Evolutionary conservation across 495 filamentous ascomycete species (phyloP).

Genomic region (Talaromyces proteolyticus): DNA sequence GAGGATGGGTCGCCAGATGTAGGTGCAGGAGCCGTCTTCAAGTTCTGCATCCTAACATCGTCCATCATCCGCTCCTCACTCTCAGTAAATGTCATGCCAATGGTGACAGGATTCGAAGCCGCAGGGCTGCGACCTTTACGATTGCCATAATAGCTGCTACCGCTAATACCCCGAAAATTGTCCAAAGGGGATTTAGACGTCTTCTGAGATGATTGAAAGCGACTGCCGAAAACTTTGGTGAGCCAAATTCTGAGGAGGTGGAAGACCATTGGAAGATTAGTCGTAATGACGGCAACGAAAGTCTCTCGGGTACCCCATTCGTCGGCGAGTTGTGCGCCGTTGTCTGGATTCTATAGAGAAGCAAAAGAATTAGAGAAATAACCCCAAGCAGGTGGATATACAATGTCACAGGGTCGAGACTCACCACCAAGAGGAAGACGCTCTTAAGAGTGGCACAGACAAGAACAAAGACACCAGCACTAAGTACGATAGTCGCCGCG

Average conservation of each 20-base stretch:
- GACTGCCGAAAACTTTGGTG: constrained; percentile 22
- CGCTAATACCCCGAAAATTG: no score
- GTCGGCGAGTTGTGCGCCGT: constrained; percentile 40
- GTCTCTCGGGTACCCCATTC: constrained; percentile 49
- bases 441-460: constrained; percentile 41
- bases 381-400: not conserved
- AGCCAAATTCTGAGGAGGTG: constrained; percentile 41
- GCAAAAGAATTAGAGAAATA: not conserved
- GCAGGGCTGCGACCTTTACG: constrained; percentile 33
- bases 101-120: constrained; percentile 38
- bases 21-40: constrained; percentile 12
- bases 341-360: constrained; percentile 27
- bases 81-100: constrained; percentile 38
- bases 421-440: constrained; percentile 38
- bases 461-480: constrained; percentile 44
- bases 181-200: constrained; percentile 19
- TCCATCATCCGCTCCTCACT: constrained; percentile 45
- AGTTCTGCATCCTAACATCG: constrained; percentile 29
- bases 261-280: constrained; percentile 50
- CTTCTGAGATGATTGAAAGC: constrained; percentile 21
- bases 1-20: not conserved
- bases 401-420: constrained; percentile 3
- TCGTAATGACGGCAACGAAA: constrained; percentile 45
- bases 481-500: constrained; percentile 40
- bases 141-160: constrained; percentile 26